Evolutionary conservation across 2,329 filamentous ascomycete species (phyloP), one percentile per base, ranked within the genome.

Genomic region (Thelonectria olida): DNA sequence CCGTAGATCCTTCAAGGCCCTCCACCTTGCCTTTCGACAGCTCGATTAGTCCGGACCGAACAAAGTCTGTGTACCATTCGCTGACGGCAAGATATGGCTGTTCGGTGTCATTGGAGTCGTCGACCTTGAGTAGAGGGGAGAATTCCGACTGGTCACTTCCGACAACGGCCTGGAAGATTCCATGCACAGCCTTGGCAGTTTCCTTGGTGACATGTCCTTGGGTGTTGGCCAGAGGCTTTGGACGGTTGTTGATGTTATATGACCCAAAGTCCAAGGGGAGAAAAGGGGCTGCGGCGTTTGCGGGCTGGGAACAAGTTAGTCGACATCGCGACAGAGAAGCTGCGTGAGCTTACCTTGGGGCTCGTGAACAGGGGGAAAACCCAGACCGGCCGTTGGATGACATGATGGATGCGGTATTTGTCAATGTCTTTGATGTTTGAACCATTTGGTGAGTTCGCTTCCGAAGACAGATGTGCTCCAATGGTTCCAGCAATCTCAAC

Each of bases 401-500:
- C 76, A 74, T 96, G 90, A 51, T 91, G 85, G 8, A 96, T 80
- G 2, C 81, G 84, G 67, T 85, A 88, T 10, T 82, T 80, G 0
- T 82, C 80, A 1, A 82, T 70, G 44, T 82, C 75, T 0, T 74
- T 55, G 5, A 87, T 75, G 0, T 68, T 54, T 27, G 74, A 80
- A 1, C 76, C 62, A 0, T 75, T 77, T 0, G 88, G 85, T 0
- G 85, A 84, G 72, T 90, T 80, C 12, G 77, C 75, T 3, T 84
- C 84, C 6, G 88, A 88, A 0, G 92, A 94, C 1, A 95, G 75
- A 63, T 93, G 88, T 5, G 87, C 82, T 10, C 91, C 91, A 50
- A 94, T 85, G 2, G 89, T 88, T 9, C 87, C 89, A 0, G 92
- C 90, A 49, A 90, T 90, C 78, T 96, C 92, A 5, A 91, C 86